phyloP scores from a whole-genome alignment of 73 alveolate genomes.

The Paramecium sonneborni region DNA sequence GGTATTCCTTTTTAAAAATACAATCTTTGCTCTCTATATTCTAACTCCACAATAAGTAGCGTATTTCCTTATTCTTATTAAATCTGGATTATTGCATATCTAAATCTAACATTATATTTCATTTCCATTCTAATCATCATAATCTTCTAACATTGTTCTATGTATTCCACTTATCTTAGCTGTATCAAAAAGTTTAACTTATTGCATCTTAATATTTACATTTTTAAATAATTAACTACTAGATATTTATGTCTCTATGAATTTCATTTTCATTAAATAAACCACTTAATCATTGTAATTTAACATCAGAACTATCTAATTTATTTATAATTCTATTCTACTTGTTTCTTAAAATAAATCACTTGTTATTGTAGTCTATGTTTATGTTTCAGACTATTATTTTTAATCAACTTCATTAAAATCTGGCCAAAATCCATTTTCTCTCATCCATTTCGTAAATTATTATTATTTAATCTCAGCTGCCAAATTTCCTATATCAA shows the following conservation, averaged over 20 bases:
- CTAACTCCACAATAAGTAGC: constrained; percentile 42
- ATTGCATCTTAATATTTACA: neutral
- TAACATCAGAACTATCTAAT: neutral
- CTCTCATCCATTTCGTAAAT: constrained; percentile 47
- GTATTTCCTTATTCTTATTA: constrained; percentile 14
- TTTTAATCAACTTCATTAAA: constrained; percentile 36
- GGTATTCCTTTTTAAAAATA: constrained; percentile 38
- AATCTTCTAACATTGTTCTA: constrained; percentile 23
- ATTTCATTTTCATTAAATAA: constrained; percentile 25
- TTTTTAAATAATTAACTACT: neutral
- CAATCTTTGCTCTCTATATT: neutral
- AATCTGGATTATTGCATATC: constrained; percentile 22
- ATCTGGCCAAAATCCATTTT: constrained; percentile 56
- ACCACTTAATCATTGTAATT: neutral
- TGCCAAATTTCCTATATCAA: constrained; percentile 42
- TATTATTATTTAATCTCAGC: neutral
- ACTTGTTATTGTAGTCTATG: neutral
- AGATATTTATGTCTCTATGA: neutral
- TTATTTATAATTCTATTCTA: neutral
- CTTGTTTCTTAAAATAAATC: neutral
- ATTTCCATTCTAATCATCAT: neutral
- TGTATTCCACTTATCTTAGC: constrained; percentile 8
- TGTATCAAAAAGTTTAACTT: constrained; percentile 26
- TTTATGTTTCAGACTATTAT: neutral
- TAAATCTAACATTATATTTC: neutral